Evolutionary conservation across 331 rosid species (phyloP).

Genomic region (Rhamnella rubrinervis): DNA sequence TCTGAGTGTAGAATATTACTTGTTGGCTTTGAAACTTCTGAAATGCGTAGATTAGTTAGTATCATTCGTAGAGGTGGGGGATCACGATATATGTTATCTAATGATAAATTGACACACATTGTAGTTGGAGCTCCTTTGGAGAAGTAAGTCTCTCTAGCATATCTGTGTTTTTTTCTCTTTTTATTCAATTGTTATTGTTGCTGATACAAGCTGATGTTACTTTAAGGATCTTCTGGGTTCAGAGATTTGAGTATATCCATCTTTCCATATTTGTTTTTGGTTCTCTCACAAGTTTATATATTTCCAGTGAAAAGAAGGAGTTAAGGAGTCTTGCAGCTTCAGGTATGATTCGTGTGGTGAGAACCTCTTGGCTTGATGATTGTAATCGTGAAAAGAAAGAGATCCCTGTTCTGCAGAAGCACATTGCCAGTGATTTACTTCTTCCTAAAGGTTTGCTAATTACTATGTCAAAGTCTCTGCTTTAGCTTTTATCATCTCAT

Average conservation of each 20-base stretch:
- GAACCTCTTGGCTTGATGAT: conserved; percentile 82
- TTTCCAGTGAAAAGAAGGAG: conserved; percentile 79
- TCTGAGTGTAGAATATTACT: conserved; percentile 81
- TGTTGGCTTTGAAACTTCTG: conserved; percentile 81
- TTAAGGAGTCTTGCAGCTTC: conserved; percentile 73
- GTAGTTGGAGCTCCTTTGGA: conserved; percentile 80
- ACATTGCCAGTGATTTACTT: conserved; percentile 71
- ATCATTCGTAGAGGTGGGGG: conserved; percentile 94
- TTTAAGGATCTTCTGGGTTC: conserved; percentile 13
- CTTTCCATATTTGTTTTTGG: conserved; percentile 10
- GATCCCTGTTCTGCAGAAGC: conserved; percentile 63
- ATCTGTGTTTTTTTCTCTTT: conserved; percentile 2
- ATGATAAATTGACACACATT: conserved; percentile 85
- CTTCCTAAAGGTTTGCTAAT: conserved; percentile 67
- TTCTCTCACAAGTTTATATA: conserved; percentile 23
- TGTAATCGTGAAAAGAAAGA: conserved; percentile 74
- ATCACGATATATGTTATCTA: conserved; percentile 65
- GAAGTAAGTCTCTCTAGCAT: conserved; percentile 50
- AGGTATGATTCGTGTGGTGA: conserved; percentile 74
- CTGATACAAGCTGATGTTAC: conserved; percentile 14
- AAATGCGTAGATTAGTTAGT: conserved; percentile 81
- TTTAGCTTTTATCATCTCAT: conserved; percentile 4
- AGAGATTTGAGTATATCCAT: conserved; percentile 12
- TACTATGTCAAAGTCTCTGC: conserved; percentile 20
- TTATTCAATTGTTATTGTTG: conserved; percentile 14